Conservation (phyloP, 257 asterid species). For the Linaria vulgaris region DNA sequence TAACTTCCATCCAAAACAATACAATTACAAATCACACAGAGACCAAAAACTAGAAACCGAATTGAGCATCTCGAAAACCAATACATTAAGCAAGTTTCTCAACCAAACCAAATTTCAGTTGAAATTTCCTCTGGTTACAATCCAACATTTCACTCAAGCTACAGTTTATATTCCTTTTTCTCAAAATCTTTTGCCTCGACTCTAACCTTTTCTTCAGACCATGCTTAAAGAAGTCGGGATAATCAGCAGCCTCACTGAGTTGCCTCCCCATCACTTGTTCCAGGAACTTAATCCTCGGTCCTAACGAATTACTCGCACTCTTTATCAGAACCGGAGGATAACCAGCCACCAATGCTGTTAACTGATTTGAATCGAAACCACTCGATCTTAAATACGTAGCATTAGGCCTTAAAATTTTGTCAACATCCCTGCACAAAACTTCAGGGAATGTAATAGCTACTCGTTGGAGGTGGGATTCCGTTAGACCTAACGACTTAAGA, state of each 20-base stretch:
- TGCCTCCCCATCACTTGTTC: constrained; percentile 75
- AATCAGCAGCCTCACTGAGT: constrained; percentile 70
- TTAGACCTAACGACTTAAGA: constrained; percentile 69
- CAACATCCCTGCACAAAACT: constrained; percentile 77
- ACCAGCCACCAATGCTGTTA: constrained; percentile 72
- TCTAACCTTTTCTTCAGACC: constrained; percentile 83
- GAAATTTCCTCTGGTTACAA: constrained; percentile 79
- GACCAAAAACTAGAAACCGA: neutral
- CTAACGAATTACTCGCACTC: constrained; percentile 70
- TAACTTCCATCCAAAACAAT: constrained; percentile 1
- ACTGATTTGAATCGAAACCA: constrained; percentile 62
- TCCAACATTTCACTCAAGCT: constrained; percentile 92
- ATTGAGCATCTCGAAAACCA: constrained; percentile 1
- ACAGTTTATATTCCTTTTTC: constrained; percentile 51
- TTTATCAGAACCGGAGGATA: constrained; percentile 89
- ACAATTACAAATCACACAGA: constrained; percentile 14
- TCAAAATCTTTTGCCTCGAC: constrained; percentile 66
- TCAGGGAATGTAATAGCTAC: constrained; percentile 71
- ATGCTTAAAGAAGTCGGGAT: constrained; percentile 86
- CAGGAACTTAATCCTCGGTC: constrained; percentile 85
- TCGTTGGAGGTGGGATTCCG: constrained; percentile 59
- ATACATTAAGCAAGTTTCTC: constrained; percentile 30
- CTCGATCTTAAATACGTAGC: constrained; percentile 55
- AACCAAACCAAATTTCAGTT: constrained; percentile 60
- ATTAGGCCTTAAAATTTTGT: constrained; percentile 72